phyloP scores from a whole-genome alignment of 768 basidiomycete species.

The Termitomyces eurrhizus region DNA sequence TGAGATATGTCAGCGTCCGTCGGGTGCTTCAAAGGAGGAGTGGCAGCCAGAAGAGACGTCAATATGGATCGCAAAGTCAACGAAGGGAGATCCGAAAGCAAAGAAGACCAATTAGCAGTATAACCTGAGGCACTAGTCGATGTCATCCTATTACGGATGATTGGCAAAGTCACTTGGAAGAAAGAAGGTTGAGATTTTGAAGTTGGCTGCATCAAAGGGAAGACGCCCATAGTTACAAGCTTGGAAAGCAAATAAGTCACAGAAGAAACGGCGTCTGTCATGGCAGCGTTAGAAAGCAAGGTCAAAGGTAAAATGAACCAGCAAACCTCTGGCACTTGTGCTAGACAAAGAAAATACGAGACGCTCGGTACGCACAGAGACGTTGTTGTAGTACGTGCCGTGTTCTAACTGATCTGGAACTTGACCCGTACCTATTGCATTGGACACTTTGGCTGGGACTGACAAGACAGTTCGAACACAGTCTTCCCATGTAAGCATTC shows the following conservation, averaged over 20 bases:
- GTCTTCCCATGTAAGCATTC: conserved; percentile 66
- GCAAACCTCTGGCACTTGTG: conserved; percentile 37
- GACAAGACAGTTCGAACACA: conserved; percentile 59
- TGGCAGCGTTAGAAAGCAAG: conserved; percentile 6
- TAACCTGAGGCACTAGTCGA: conserved; percentile 31
- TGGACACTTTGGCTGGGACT: conserved; percentile 77
- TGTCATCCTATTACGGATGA: conserved; percentile 39
- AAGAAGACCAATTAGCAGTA: conserved; percentile 43
- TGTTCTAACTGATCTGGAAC: conserved; percentile 51
- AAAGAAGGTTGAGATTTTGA: conserved; percentile 69
- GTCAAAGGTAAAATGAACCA: conserved; percentile 5
- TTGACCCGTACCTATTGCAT: conserved; percentile 43
- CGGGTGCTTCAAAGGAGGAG: conserved; percentile 29
- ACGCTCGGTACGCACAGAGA: conserved; percentile 50
- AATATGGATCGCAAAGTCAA: conserved; percentile 55
- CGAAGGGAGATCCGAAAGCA: conserved; percentile 47
- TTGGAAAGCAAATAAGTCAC: conserved; percentile 58
- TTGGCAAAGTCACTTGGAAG: conserved; percentile 48
- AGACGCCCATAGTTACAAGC: conserved; percentile 64
- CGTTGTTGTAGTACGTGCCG: conserved; percentile 48
- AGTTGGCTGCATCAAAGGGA: conserved; percentile 47
- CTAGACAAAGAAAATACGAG: conserved; percentile 44
- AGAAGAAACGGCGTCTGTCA: conserved; percentile 34
- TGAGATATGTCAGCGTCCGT: conserved; percentile 25
- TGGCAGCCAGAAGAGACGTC: conserved; percentile 51